A percentile compares a stretch with the other conserved stretches of the same genome.
Conservation (phyloP, 2,329 filamentous ascomycete species). For the Fusarium humuli region DNA sequence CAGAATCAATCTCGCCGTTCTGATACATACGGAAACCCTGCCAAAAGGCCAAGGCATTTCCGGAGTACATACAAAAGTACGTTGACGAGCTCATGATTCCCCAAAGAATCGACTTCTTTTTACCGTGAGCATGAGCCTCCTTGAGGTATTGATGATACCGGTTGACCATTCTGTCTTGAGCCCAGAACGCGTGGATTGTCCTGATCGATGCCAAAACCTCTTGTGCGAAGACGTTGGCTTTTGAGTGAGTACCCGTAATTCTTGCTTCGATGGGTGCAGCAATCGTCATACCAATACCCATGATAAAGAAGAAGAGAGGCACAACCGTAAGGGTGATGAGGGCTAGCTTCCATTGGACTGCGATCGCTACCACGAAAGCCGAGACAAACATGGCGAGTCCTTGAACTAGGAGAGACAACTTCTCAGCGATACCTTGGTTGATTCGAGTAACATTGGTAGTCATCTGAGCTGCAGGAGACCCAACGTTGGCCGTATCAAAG, state of each 20-base stretch:
- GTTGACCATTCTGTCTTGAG: conserved; percentile 50
- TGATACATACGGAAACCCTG: conserved; percentile 54
- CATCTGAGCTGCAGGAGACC: conserved; percentile 46
- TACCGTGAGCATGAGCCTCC: conserved; percentile 50
- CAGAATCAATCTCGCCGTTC: conserved; percentile 50
- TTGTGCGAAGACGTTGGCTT: conserved; percentile 51
- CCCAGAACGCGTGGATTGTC: conserved; percentile 59
- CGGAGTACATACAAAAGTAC: conserved; percentile 55
- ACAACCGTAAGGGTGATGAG: conserved; percentile 52
- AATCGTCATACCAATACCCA: conserved; percentile 40
- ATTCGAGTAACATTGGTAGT: conserved; percentile 54
- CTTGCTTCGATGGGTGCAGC: conserved; percentile 49
- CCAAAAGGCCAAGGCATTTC: conserved; percentile 58
- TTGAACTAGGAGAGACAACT: conserved; percentile 53
- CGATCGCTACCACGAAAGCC: conserved; percentile 53
- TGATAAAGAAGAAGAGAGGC: conserved; percentile 46
- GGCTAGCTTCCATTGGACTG: conserved; percentile 56
- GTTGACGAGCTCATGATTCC: conserved; percentile 52
- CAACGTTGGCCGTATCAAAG: conserved; percentile 26
- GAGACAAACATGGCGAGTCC: conserved; percentile 52
- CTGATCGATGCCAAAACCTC: conserved; percentile 52
- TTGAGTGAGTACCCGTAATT: conserved; percentile 48
- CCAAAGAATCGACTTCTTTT: conserved; percentile 53
- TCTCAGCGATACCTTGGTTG: conserved; percentile 54
- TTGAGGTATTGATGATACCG: conserved; percentile 53